phyloP scores from a whole-genome alignment of 2,329 filamentous ascomycete species.

The Karstenula rhodostoma region DNA sequence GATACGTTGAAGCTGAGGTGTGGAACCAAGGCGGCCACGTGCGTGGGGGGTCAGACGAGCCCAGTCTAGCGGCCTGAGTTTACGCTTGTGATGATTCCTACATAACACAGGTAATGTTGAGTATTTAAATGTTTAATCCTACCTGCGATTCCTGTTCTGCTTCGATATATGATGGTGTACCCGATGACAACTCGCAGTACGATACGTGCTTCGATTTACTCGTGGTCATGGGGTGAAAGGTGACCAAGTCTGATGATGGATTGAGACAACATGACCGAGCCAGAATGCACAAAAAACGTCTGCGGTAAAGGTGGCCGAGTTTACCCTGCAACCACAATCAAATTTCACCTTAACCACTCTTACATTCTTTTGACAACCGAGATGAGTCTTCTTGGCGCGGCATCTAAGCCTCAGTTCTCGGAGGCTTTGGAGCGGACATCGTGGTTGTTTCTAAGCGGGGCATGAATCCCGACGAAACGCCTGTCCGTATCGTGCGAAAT shows the following conservation, averaged over 20 bases:
- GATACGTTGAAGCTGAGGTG: constrained; percentile 61
- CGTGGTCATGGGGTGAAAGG: neutral
- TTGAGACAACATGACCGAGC: too few relatives aligned
- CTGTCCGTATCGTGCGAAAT: neutral
- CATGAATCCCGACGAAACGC: neutral
- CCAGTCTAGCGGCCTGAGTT: constrained; percentile 29
- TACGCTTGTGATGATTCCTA: constrained; percentile 6
- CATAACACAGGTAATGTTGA: neutral
- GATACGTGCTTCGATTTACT: neutral
- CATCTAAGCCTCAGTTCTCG: neutral
- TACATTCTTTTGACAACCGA: neutral
- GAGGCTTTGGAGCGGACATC: neutral
- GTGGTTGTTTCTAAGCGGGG: neutral
- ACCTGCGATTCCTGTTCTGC: neutral
- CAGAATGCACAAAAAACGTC: too few relatives aligned
- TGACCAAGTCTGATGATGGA: neutral
- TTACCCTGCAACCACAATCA: too few relatives aligned
- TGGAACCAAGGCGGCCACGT: constrained; percentile 49
- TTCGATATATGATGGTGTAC: neutral
- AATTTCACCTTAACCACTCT: neutral
- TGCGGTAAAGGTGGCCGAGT: too few relatives aligned
- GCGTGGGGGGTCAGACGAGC: constrained; percentile 29
- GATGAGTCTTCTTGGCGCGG: neutral
- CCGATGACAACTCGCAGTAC: neutral
- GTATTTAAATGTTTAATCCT: neutral